A percentile compares a stretch with the other conserved stretches of the same genome.
Evolutionary conservation across 78 protist species (phyloP).

Genomic region (Polysphondylium violaceum): DNA sequence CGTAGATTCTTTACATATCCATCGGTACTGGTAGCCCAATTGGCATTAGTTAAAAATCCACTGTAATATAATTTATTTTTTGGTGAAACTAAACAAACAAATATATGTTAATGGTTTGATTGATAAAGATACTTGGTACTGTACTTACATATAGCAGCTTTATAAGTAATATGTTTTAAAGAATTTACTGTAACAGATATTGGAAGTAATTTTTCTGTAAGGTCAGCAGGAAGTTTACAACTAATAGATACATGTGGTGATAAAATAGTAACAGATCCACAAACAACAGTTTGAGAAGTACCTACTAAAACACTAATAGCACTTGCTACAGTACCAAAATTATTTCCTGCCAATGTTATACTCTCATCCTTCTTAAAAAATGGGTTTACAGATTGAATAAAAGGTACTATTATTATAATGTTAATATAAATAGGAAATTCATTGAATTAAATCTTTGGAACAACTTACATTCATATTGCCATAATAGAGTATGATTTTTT

Average conservation of each 20-base stretch:
- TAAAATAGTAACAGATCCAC: neutral
- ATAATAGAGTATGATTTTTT: neutral
- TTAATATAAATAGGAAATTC: too few relatives aligned
- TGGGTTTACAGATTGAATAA: slow-evolving; percentile 3
- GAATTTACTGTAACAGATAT: neutral
- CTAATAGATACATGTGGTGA: neutral
- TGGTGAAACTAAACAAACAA: neutral
- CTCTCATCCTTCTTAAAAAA: neutral
- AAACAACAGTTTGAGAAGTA: neutral
- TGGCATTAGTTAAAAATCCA: slow-evolving; percentile 11
- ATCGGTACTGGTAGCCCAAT: neutral
- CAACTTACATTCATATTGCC: slow-evolving; percentile 11
- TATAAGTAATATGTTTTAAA: neutral
- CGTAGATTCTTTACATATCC: neutral
- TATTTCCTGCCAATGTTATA: slow-evolving; percentile 14
- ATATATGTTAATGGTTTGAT: neutral
- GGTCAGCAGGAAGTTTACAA: slow-evolving; percentile 1
- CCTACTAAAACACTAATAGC: neutral
- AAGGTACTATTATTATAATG: neutral
- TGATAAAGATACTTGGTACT: neutral
- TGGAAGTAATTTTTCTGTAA: slow-evolving; percentile 9
- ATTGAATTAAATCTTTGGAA: neutral
- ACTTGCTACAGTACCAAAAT: slow-evolving; percentile 5
- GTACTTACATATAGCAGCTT: slow-evolving; percentile 21
- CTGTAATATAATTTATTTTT: slow-evolving; percentile 1